These are phyloP conservation scores for Lactuca saligna DNA, from an alignment of 129 eudicot genomes.

Conservation along the genomic window DNA sequence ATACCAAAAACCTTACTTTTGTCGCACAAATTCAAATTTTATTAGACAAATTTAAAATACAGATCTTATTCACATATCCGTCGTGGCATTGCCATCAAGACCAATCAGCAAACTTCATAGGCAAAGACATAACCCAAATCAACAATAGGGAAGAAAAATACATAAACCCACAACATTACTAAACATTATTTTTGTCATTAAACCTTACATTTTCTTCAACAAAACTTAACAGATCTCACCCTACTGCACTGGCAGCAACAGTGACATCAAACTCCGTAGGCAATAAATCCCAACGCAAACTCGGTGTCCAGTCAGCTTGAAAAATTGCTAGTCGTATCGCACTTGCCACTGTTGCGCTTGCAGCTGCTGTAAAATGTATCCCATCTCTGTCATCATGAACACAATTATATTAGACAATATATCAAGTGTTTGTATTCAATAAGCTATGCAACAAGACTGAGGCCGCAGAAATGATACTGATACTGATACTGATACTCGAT, in stretches of 20 bases:
- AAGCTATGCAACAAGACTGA: too few species aligned
- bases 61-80: background rate
- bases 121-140: background rate
- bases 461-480: too few species aligned
- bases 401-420: background rate
- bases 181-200: background rate
- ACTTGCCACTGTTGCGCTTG: constrained; percentile 51
- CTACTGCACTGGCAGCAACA: background rate
- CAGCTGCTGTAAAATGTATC: constrained; percentile 58
- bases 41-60: too few species aligned
- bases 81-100: background rate
- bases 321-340: constrained; percentile 49
- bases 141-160: background rate
- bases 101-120: constrained; percentile 36
- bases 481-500: too few species aligned
- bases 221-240: background rate
- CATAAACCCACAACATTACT: background rate
- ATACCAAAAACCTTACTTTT: background rate
- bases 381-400: constrained; percentile 51
- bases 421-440: background rate
- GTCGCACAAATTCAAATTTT: background rate
- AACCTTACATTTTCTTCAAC: background rate
- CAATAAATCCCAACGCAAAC: constrained; percentile 51
- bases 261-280: background rate
- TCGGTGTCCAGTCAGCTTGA: constrained; percentile 67